Base-by-base conservation (phyloP, 2,329 filamentous ascomycete species). In the Xylaria sp. region DNA sequence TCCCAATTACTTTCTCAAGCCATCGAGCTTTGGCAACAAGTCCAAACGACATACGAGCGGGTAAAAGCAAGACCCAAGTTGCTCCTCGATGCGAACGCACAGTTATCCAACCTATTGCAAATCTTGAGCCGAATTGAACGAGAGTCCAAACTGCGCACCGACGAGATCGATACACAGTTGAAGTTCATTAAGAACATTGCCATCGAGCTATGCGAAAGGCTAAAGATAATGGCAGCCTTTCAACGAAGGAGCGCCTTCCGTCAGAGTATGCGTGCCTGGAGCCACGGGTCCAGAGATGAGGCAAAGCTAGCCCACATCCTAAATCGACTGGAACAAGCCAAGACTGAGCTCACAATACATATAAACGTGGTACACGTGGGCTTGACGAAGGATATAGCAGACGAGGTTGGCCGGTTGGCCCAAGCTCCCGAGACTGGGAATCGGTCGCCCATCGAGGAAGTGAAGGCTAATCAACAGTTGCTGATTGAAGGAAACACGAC, bases 1-100 rank as follows among this genome's bases (percentile, higher is more conserved):
- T 19, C 43, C 6, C 54, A 57, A 44, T 21, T 57, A 23, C 54
- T 57, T 19, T 25, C 35, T 9, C 54, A 57, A 57, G 54, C 54
- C 35, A 57, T 57, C 19, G 17, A n/a, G 7, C 44, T 57, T 2
- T 57, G 54, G 54, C 54, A 57, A 25, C 54, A 57, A 33, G 3
- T 57, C 17, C 33, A 46, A 33, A 13, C 13, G 0, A 17, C 54
- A 25, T 37, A 27, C 17, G 44, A 57, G 4, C n/a, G n/a, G 7
- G 43, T 49, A 37, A 49, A 57, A 35, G 21, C 44, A 23, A 15
- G 15, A 8, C 44, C 44, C 3, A 41, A 57, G 17, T 8, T 49
- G 11, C 43, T 57, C 35, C 6, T 11, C 1, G 35, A 57, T 17
- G 43, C 25, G 13, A 31, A 17, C 6, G 25, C 44, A 35, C 33